Evolutionary conservation across 2,329 filamentous ascomycete genomes (phyloP), one percentile per base, ranked within the genome.

Genomic region (Leptographium flavum): DNA sequence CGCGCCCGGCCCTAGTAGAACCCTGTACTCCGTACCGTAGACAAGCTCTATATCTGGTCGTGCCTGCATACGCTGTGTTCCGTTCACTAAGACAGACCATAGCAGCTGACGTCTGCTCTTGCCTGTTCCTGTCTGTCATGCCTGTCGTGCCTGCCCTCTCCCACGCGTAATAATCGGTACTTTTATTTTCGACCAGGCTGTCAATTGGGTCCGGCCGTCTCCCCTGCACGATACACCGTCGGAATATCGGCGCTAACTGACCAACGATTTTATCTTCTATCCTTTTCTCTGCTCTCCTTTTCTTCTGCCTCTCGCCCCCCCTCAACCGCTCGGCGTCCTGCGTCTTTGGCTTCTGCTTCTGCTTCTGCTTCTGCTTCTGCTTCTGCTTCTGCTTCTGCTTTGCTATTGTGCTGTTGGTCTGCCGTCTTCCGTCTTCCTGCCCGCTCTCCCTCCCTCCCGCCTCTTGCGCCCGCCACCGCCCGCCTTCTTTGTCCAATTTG

Each of bases 241-340:
- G n/a, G n/a, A n/a, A n/a, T n/a, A n/a, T n/a, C n/a, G n/a, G n/a
- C n/a, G n/a, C n/a, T n/a, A n/a, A n/a, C n/a, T n/a, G n/a, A n/a
- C 39, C 32, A 42, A 42, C 40, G 28, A 35, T 36, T 41, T 35
- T 42, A 38, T 43, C 41, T 33, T 15, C 39, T 22, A 32, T 42
- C 19, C 33, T 41, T 38, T 23, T 40, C n/a, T 28, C 36, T 17
- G 17, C 19, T 32, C 21, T 32, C 39, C 32, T 39, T 40, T 33
- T 44, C 33, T 32, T 27, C 32, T 42, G 17, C 25, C 39, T 27
- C 5, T 39, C 40, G 15, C 21, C 40, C 27, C 22, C 27, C 30
- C 39, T 42, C 27, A 11, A 8, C 8, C 8, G 8, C 27, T 11
- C 27, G 27, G n/a, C n/a, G n/a, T n/a, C n/a, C n/a, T n/a, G n/a